Base-by-base conservation (phyloP, 148 eudicot species). In the Silene uniflora region DNA sequence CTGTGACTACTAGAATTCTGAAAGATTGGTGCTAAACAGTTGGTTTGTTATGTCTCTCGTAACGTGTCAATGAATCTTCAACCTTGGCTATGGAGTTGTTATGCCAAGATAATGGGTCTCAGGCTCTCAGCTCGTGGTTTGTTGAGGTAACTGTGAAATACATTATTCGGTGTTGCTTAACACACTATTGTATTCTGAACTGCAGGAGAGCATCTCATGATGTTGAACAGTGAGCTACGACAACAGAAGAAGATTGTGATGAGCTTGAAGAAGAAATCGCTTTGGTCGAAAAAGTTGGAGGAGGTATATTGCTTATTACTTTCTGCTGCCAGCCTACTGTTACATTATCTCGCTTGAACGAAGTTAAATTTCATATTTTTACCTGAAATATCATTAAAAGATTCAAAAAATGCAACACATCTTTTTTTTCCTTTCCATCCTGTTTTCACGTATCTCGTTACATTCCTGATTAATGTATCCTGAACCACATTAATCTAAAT, bases 261-360 rank as follows among this genome's bases (percentile, higher is more conserved):
- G 86, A 86, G 87, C 85, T 85, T 94, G 93, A 86, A 89, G 84
- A 90, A 85, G 85, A 92, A 89, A 89, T 94, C 96, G 69, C 97
- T 94, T 27, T 94, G 98, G 98, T 82, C 92, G 13, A 92, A 78
- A 79, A 89, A 83, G 82, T 76, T 94, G 85, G 98, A 90, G 79
- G 97, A 94, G 96, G 98, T 94, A 89, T 61, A 49, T 61, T 24
- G 13, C 56, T 25, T 71, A 23, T 58, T 39, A 35, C 27, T 71
- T 73, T 24, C 39, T 29, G 1, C 69, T 65, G 39, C 14, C 23
- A 69, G 32, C 78, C 24, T 71, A 7, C 16, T 23, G 39, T 65
- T 27, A 23, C 10, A 62, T 62, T 24, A 5, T 62, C 44, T 39
- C 44, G 9, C 44, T 39, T 7, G 44, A 32, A 32, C 35, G 4